Conservation (phyloP, 148 eudicot genomes). For the Rheum nobile region DNA sequence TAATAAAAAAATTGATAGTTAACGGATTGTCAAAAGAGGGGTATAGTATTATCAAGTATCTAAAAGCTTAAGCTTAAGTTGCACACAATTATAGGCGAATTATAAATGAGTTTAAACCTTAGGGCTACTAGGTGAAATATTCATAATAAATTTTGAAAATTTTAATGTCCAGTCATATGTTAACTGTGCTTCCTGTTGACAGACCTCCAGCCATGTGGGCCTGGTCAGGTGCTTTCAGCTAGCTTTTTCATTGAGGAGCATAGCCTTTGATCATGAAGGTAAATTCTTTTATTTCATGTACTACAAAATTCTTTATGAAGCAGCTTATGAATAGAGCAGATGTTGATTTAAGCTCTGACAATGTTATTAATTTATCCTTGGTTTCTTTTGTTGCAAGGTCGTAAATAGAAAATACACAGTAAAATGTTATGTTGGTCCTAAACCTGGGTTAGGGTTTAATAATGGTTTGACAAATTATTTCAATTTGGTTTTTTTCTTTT, state of each 20-base stretch:
- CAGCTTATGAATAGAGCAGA: background rate
- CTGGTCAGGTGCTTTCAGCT: constrained; percentile 75
- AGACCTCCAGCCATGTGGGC: constrained; percentile 63
- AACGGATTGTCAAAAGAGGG: background rate
- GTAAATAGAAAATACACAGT: background rate
- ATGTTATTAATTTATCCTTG: background rate
- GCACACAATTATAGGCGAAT: background rate
- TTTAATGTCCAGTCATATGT: background rate
- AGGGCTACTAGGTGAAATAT: background rate
- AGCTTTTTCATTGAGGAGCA: constrained; percentile 70
- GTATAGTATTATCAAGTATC: background rate
- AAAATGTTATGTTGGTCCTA: background rate
- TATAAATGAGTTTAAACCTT: background rate
- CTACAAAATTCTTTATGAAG: constrained; percentile 7
- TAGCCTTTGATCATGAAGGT: constrained; percentile 70
- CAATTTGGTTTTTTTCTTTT: no score
- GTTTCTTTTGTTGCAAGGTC: background rate
- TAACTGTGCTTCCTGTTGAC: constrained; percentile 18
- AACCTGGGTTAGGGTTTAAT: background rate
- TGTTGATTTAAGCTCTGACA: background rate
- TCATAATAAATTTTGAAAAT: background rate
- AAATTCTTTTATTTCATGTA: background rate
- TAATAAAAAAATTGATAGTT: background rate
- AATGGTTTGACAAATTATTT: background rate
- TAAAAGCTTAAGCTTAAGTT: background rate